A percentile compares a stretch with the other conserved stretches of the same genome.
Evolutionary conservation across 768 basidiomycete genomes (phyloP).

Genomic region (Russula sp.): DNA sequence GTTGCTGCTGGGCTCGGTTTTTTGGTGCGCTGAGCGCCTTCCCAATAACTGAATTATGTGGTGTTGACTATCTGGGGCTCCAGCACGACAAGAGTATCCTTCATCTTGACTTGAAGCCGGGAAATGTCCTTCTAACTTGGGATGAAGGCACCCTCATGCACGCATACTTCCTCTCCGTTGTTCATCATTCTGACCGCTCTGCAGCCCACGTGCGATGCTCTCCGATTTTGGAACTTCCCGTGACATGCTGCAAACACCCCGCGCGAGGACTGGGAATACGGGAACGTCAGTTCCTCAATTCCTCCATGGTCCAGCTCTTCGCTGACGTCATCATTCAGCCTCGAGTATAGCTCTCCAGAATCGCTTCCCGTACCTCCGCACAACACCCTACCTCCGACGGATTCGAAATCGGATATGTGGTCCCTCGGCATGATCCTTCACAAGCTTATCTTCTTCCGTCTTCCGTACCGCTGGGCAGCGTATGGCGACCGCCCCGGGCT

Average conservation of each 20-base stretch:
- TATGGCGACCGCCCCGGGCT: conserved; percentile 41
- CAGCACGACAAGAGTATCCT: conserved; percentile 82
- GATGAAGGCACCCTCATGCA: conserved; percentile 82
- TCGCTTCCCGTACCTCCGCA: conserved; percentile 64
- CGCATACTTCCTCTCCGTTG: conserved; percentile 26
- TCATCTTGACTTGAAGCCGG: conserved; percentile 91
- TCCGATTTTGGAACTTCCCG: conserved; percentile 95
- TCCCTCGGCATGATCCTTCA: conserved; percentile 94
- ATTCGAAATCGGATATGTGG: conserved; percentile 96
- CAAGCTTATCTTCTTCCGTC: conserved; percentile 84
- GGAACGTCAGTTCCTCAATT: conserved; percentile 63
- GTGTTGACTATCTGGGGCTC: background rate
- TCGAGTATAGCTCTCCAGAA: conserved; percentile 48
- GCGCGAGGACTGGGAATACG: conserved; percentile 82
- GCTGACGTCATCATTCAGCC: conserved; percentile 6
- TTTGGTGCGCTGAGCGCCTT: conserved; percentile 47
- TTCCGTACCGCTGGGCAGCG: conserved; percentile 76
- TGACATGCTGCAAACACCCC: conserved; percentile 72
- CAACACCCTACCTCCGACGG: conserved; percentile 61
- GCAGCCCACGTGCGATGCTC: conserved; percentile 87
- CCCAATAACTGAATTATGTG: too few species aligned
- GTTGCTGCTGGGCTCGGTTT: conserved; percentile 84
- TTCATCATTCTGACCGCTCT: background rate
- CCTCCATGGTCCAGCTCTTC: background rate
- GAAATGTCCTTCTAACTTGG: conserved; percentile 88